Base-by-base conservation (phyloP, 2,329 filamentous ascomycete genomes). In the Colletotrichum zoysiae region DNA sequence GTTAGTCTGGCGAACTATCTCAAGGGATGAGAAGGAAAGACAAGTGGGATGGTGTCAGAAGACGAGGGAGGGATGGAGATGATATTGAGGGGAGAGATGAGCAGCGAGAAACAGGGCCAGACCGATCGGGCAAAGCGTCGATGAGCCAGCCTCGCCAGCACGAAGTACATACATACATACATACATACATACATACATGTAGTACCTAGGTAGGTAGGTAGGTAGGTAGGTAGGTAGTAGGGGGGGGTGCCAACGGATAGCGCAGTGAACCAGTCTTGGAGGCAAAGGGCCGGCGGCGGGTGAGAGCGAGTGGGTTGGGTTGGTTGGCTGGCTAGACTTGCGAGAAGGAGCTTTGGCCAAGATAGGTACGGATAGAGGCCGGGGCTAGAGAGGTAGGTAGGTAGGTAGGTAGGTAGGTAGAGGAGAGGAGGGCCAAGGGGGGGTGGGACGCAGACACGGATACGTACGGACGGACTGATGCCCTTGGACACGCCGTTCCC, bases 81-180 rank as follows among this genome's bases (percentile, higher is more conserved):
- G 61, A 50, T 67, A 73, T 71, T 65, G 67, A 71, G 30, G 57
- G 42, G 61, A 62, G 66, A 57, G 40, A 35, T 23, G 33, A 64
- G 44, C 51, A 46, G 56, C 69, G 53, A 73, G 50, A 61, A 71
- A 73, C 67, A 73, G 11, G 51, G 42, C 33, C 44, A 63, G 38
- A 44, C 70, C 56, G 67, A 73, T 73, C 30, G 70, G 70, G 70
- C 56, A 65, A 70, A 46, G 70, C 67, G 70, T 51, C 61, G 67
- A 73, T 51, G 61, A 71, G 67, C 67, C 66, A 71, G 67, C 67
- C 66, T 73, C 70, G 67, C 70, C 67, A 71, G 44, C 60, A 51
- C 60, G 59, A 64, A 60, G 59, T 5, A 16, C 38, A 14, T 14
- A 30, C 30, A 9, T 11, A 38, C 35, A 8, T 9, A n/a, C n/a